A percentile compares a stretch with the other conserved stretches of the same genome.
phyloP scores from a whole-genome alignment of 2,329 filamentous ascomycete species.

The Microdochium nivale region DNA sequence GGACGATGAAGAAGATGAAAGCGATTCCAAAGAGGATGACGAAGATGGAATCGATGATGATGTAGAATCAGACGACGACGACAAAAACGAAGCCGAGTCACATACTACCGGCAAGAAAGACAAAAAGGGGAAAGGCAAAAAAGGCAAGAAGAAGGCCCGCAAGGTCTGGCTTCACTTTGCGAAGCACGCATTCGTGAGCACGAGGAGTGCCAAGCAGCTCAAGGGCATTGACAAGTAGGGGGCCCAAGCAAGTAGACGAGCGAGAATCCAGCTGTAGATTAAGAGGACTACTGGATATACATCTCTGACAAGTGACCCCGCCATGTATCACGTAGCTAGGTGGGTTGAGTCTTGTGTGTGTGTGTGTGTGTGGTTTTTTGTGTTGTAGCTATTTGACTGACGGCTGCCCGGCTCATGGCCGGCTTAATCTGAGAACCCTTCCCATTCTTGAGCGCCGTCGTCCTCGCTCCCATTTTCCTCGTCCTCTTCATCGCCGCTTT shows the following conservation, averaged over 20 bases:
- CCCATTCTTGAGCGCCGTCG: constrained; percentile 47
- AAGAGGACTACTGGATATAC: no score
- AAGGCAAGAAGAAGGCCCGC: constrained; percentile 40
- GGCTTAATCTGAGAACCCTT: constrained; percentile 40
- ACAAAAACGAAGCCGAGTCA: constrained; percentile 14
- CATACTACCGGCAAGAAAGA: constrained; percentile 1
- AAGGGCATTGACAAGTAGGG: constrained; percentile 14
- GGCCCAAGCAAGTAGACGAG: background rate
- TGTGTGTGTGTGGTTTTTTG: background rate
- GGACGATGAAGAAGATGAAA: constrained; percentile 13
- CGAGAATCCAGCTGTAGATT: background rate
- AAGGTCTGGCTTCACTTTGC: constrained; percentile 74
- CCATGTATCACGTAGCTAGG: no score
- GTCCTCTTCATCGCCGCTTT: constrained; percentile 18
- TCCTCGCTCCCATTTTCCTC: constrained; percentile 22
- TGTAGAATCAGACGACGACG: constrained; percentile 12
- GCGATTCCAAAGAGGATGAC: constrained; percentile 14
- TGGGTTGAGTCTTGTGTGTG: background rate
- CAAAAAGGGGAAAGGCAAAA: constrained; percentile 11
- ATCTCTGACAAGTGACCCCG: no score
- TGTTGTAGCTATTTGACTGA: background rate
- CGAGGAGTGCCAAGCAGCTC: constrained; percentile 57
- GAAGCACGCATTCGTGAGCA: constrained; percentile 70
- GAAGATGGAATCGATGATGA: constrained; percentile 14
- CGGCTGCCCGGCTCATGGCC: background rate